Conservation (phyloP, 2,329 filamentous ascomycete genomes). For the Thelonectria discophora region DNA sequence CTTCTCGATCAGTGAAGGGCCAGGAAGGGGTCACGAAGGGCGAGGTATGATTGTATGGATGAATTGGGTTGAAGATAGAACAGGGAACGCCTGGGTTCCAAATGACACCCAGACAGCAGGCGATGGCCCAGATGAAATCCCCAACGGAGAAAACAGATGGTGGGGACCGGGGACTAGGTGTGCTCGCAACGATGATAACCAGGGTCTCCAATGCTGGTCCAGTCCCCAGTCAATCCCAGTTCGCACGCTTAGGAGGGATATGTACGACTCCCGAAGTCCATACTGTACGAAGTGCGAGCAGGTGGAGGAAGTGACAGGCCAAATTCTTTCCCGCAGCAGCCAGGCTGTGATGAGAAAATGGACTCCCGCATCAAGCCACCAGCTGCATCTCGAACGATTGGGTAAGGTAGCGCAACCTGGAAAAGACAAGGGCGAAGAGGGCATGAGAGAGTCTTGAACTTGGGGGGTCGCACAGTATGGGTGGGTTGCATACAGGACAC, state of each 20-base stretch:
- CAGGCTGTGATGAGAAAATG: slow-evolving; percentile 31
- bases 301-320: slow-evolving; percentile 31
- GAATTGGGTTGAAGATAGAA: slow-evolving; percentile 34
- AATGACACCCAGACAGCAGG: slow-evolving; percentile 36
- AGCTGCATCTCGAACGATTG: slow-evolving; percentile 23
- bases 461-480: slow-evolving; percentile 36
- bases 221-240: slow-evolving; percentile 35
- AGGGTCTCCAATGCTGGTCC: slow-evolving; percentile 29
- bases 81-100: slow-evolving; percentile 35
- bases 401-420: slow-evolving; percentile 17
- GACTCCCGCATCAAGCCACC: slow-evolving; percentile 34
- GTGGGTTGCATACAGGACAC: slow-evolving; percentile 28
- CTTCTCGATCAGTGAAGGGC: slow-evolving; percentile 35
- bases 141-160: slow-evolving; percentile 24
- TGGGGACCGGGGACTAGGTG: slow-evolving; percentile 39
- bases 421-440: slow-evolving; percentile 27
- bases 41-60: slow-evolving; percentile 28
- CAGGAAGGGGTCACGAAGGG: slow-evolving; percentile 10
- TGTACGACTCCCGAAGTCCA: neutral
- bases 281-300: slow-evolving; percentile 23
- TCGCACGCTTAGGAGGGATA: slow-evolving; percentile 1
- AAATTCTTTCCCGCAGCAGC: slow-evolving; percentile 23
- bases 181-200: slow-evolving; percentile 30
- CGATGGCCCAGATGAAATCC: slow-evolving; percentile 23
- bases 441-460: slow-evolving; percentile 16